Evolutionary conservation across 306 rosid genomes (phyloP), one percentile per base, ranked within the genome.

Genomic region (Quercus mongolica): DNA sequence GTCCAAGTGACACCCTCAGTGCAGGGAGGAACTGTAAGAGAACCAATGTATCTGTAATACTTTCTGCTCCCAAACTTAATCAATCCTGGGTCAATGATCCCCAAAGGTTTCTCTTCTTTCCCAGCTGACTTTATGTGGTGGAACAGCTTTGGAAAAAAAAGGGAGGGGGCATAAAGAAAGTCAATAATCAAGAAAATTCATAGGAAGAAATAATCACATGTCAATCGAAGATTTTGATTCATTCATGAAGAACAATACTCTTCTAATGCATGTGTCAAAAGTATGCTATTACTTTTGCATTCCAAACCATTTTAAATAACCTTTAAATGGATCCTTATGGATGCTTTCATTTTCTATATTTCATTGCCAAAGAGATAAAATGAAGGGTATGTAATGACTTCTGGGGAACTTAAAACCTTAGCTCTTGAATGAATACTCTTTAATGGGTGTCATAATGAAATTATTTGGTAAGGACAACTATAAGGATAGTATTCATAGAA

Each of bases 1-100:
- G 96, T 90, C 98, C 98, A 94, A 82, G 51, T 38, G 44, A 94
- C 91, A n/a, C 94, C 96, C 83, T 92, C 92, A 20, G 87, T 83
- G 68, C 98, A 92, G 2, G 98, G 94, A 76, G 98, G 97, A 59
- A 81, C 83, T 38, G 97, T 91, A 55, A 91, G 88, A 63, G 97
- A 94, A 26, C 97, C 98, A 65, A 86, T 28, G 71, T 94, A 94
- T 90, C 97, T 88, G 82, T 86, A 92, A 71, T 94, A 94, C 65
- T 85, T 88, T 75, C 87, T 72, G 83, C 83, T 73, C 15, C 90
- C 93, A 77, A 92, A 88, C 59, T 80, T 84, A 28, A 94, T 88
- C 1, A 78, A 64, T 68, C 82, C 82, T 1, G 96, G 90, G 73
- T 90, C 85, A 5, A 90, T 1, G 5, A 70, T 74, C 74, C 98